Percentiles rank a stretch among this genome's conserved stretches.
These are phyloP conservation scores for Salix suchowensis DNA, from an alignment of 345 rosid genomes.

Conservation along the genomic window DNA sequence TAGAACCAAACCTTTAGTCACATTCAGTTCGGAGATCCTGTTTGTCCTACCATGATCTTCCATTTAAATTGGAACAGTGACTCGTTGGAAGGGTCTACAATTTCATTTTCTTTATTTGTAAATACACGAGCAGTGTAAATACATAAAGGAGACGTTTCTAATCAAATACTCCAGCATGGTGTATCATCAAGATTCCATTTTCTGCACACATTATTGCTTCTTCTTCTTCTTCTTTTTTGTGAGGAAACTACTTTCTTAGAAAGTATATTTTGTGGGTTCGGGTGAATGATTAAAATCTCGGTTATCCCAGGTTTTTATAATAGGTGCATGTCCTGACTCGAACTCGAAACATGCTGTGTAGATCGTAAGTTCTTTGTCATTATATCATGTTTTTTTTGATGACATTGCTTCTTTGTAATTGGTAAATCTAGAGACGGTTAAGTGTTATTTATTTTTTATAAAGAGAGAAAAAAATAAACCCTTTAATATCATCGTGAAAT, in stretches of 20 bases:
- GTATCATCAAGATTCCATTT: not conserved
- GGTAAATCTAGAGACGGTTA: no score
- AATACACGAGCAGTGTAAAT: not conserved
- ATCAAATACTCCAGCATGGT: not conserved
- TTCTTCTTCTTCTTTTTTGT: not conserved
- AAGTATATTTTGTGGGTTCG: no score
- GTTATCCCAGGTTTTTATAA: rapidly evolving
- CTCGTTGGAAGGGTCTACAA: not conserved
- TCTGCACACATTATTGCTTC: not conserved
- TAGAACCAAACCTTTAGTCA: not conserved
- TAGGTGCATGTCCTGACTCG: rapidly evolving
- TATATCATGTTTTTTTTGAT: no score
- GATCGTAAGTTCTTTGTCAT: rapidly evolving
- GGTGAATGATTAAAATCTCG: no score
- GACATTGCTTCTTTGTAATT: not conserved
- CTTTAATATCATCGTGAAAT: no score
- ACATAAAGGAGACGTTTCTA: not conserved
- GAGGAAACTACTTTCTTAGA: no score
- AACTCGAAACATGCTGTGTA: no score
- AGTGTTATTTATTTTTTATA: not conserved
- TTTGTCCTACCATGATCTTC: not conserved
- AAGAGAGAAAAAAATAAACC: no score
- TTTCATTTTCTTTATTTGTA: not conserved
- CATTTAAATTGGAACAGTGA: not conserved
- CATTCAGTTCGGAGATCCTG: not conserved